Conservation (phyloP, 768 basidiomycete genomes). For the Roridomyces roridus region DNA sequence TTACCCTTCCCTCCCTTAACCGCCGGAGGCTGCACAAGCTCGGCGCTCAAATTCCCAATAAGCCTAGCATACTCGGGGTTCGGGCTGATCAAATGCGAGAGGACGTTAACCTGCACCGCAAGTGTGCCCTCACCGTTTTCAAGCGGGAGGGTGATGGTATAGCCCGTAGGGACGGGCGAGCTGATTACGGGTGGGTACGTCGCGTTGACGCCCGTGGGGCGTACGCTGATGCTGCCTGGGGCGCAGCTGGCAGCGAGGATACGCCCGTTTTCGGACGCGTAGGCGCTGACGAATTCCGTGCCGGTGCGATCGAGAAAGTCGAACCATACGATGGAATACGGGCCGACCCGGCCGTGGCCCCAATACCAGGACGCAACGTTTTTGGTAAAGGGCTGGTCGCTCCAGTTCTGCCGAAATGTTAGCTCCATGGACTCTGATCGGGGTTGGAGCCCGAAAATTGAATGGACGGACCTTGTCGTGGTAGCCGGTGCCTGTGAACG, state of each 20-base stretch:
- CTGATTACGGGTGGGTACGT: conserved; percentile 4
- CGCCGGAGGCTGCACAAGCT: background rate
- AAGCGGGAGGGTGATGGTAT: conserved; percentile 1
- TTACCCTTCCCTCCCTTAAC: background rate
- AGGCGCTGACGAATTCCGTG: conserved; percentile 14
- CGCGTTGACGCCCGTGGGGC: background rate
- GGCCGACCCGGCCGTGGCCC: conserved; percentile 26
- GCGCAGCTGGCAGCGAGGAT: conserved; percentile 17
- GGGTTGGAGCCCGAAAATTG: background rate
- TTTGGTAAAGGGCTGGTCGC: conserved; percentile 15
- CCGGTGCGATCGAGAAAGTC: conserved; percentile 15
- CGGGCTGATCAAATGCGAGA: background rate
- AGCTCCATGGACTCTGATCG: background rate
- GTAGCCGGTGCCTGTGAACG: conserved; percentile 18
- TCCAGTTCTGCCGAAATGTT: conserved; percentile 22
- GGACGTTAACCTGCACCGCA: background rate
- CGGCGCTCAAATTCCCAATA: conserved; percentile 4
- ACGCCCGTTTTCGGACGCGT: conserved; percentile 11
- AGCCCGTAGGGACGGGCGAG: conserved; percentile 6
- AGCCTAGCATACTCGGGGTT: background rate
- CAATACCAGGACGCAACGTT: conserved; percentile 23
- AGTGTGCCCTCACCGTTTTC: background rate
- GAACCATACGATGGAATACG: conserved; percentile 29
- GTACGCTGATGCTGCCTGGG: background rate
- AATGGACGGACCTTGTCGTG: conserved; percentile 15